Evolutionary conservation across 371 early-diverging fungal genomes (phyloP), one percentile per base, ranked within the genome.

Genomic region (Phascolomyces articulosus): DNA sequence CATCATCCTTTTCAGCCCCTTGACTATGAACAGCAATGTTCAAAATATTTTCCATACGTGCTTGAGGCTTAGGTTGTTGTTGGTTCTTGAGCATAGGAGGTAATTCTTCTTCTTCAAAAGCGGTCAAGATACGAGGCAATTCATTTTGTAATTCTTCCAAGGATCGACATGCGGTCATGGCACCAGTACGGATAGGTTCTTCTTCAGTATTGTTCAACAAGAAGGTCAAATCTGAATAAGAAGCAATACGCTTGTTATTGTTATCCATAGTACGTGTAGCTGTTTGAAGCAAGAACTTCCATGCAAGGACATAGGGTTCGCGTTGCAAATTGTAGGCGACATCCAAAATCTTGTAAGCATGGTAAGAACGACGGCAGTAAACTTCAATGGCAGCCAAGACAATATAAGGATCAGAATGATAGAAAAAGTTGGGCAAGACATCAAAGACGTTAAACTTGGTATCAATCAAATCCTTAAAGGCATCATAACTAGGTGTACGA

Each of bases 391-490:
- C 96, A 15, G 95, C 93, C 68, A 95, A 79, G 13, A 92, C 87
- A 64, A 97, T 84, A 65, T 90, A 88, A 38, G 82, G 80, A 64
- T 94, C 89, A 28, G 74, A 77, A 70, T 96, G 90, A 74, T 93
- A 95, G 78, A 98, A 95, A 87, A 98, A 97, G 69, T 86, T 83
- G 69, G 95, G 95, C 68, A 98, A 81, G 28, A 98, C 95, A 71
- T 98, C 99, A 71, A 96, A 89, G 60, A 98, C 95, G 44, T 95
- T 91, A 85, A 95, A 95, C 75, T 95, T 94, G 72, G 96, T 94
- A 41, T 92, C 93, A 67, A 98, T 88, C 65, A 98, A 78, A 71
- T 94, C 91, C 77, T 93, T 91, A 70, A 98, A 87, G 15, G 91
- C 85, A 55, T 92, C 93, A 67, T 89, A 91, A 82, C 83, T 89